A percentile compares a stretch with the other conserved stretches of the same genome.
These are phyloP conservation scores for Nitzschia palea DNA, from an alignment of 108 stramenopile genomes.

Conservation along the genomic window DNA sequence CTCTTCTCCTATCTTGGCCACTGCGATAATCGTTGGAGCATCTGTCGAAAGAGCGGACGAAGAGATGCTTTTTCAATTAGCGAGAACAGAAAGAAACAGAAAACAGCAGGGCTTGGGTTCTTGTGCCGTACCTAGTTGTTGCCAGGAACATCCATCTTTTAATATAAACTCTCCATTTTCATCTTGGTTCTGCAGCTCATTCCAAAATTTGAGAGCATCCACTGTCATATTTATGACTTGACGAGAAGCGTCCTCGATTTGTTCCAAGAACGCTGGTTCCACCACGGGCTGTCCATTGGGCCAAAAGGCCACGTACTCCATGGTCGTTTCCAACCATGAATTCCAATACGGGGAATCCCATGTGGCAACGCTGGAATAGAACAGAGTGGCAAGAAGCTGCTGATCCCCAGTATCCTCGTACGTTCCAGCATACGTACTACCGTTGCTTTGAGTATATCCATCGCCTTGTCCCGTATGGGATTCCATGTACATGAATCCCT, in stretches of 20 bases:
- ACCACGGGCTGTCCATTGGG: slow-evolving; percentile 15
- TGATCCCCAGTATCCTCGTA: neutral
- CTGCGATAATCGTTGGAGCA: neutral
- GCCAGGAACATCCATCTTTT: too few species aligned
- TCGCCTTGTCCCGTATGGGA: neutral
- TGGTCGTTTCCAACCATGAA: slow-evolving; percentile 1
- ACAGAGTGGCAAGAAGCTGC: neutral
- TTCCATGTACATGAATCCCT: neutral
- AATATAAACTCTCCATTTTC: neutral
- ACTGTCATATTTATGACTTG: neutral
- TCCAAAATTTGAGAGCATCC: slow-evolving; percentile 3
- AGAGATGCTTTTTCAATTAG: neutral
- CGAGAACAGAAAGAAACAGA: neutral
- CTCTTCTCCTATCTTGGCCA: neutral
- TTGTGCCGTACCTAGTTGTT: neutral
- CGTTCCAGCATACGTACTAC: neutral
- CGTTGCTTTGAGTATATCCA: neutral
- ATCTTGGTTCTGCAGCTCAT: neutral
- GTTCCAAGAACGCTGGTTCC: neutral
- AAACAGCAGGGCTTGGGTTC: neutral
- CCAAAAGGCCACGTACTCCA: slow-evolving; percentile 8
- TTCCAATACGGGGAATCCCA: slow-evolving; percentile 3
- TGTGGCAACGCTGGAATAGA: neutral
- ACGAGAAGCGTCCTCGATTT: slow-evolving; percentile 7
- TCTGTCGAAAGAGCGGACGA: neutral